Evolutionary conservation across 2,329 filamentous ascomycete genomes (phyloP).

Genomic region (Sordariomycetes sp.): DNA sequence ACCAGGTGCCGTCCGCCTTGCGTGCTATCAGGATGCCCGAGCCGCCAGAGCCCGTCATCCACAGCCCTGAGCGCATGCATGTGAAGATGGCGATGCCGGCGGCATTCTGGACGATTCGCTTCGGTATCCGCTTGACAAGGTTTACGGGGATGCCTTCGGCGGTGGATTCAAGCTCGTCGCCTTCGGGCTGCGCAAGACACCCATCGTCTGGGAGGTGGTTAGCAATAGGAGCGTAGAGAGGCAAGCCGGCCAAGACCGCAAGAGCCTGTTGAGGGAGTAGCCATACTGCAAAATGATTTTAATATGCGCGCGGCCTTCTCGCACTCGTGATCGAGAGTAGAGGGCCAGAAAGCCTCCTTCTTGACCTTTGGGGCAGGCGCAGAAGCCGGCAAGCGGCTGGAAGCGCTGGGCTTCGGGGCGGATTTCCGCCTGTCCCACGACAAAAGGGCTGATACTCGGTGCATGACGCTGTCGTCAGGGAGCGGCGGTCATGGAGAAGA

Average conservation of each 20-base stretch:
- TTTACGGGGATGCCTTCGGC: slow-evolving; percentile 32
- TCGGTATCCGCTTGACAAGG: slow-evolving; percentile 69
- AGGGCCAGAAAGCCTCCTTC: slow-evolving; percentile 68
- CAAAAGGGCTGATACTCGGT: slow-evolving; percentile 9
- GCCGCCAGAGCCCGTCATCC: slow-evolving; percentile 82
- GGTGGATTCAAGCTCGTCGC: slow-evolving; percentile 13
- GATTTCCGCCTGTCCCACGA: slow-evolving; percentile 10
- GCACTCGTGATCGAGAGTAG: slow-evolving; percentile 74
- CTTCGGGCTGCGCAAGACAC: slow-evolving; percentile 33
- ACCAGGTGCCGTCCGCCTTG: slow-evolving; percentile 80
- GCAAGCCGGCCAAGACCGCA: neutral
- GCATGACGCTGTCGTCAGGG: slow-evolving; percentile 5
- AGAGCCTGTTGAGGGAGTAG: neutral
- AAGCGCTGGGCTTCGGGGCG: slow-evolving; percentile 2
- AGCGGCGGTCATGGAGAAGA: slow-evolving; percentile 1
- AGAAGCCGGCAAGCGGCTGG: slow-evolving; percentile 27
- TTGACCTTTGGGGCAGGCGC: slow-evolving; percentile 7
- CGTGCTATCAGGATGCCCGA: slow-evolving; percentile 77
- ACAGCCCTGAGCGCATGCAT: slow-evolving; percentile 85
- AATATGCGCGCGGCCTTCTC: slow-evolving; percentile 85
- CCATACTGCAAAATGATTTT: slow-evolving; percentile 76
- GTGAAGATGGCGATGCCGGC: slow-evolving; percentile 90
- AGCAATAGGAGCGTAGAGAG: neutral
- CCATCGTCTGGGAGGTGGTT: slow-evolving; percentile 31
- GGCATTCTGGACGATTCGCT: slow-evolving; percentile 74